Evolutionary conservation across 169 alveolate genomes (phyloP).

Genomic region (Miamiensis avidus): DNA sequence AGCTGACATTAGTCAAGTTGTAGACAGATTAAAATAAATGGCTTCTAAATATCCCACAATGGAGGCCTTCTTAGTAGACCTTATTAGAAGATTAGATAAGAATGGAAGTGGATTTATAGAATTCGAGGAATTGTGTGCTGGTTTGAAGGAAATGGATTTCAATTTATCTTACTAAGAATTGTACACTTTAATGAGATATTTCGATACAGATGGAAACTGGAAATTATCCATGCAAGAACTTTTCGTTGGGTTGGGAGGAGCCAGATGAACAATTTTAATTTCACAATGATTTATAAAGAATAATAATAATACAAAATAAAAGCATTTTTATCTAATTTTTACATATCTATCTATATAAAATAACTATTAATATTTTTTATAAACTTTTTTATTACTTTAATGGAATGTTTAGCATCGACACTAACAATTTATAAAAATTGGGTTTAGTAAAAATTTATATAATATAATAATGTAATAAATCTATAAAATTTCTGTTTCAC

Average conservation of each 20-base stretch:
- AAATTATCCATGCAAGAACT: slow-evolving; percentile 33
- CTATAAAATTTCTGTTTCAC: too few relatives aligned
- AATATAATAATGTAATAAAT: too few relatives aligned
- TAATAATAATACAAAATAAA: too few relatives aligned
- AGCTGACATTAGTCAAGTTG: slow-evolving; percentile 59
- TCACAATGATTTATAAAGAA: neutral
- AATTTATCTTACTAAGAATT: slow-evolving; percentile 68
- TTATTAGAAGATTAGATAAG: slow-evolving; percentile 63
- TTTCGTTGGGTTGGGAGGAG: slow-evolving; percentile 44
- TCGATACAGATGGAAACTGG: slow-evolving; percentile 54
- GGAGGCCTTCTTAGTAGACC: slow-evolving; percentile 59
- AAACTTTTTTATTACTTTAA: too few relatives aligned
- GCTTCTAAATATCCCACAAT: slow-evolving; percentile 52
- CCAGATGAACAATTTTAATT: neutral
- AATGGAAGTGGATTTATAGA: slow-evolving; percentile 62
- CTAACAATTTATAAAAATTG: neutral
- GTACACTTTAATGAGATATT: slow-evolving; percentile 66
- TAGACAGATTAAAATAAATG: slow-evolving; percentile 60
- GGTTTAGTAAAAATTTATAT: too few relatives aligned
- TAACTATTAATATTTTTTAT: too few relatives aligned
- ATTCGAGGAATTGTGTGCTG: slow-evolving; percentile 65
- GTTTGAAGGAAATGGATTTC: slow-evolving; percentile 56
- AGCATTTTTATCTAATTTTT: neutral
- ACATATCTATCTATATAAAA: neutral
- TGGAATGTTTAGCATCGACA: neutral